Base-by-base conservation (phyloP, 768 basidiomycete genomes). In the Panus rudis region DNA sequence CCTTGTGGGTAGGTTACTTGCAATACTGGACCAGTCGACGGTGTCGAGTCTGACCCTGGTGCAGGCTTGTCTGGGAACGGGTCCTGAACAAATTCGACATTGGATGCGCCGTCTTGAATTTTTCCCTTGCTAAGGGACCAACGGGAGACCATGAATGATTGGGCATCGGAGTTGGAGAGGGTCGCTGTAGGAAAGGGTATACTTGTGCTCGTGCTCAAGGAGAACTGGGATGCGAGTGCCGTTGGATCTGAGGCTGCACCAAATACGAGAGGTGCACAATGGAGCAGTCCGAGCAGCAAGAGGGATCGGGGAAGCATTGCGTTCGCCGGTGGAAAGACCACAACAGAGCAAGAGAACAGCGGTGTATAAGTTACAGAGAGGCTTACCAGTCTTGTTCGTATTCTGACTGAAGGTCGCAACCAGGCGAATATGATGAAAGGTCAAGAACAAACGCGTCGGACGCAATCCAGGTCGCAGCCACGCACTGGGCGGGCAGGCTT, bases 101-200 rank as follows among this genome's bases (percentile, higher is more conserved):
- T 72, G 35, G 62, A 50, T 0, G 63, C 65, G 27, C 75, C 73
- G 49, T 82, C 73, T 49, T 82, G 78, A 23, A 89, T 71, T 30
- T 65, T 71, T 12, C 73, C 77, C 52, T 76, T 78, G 56, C 64
- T 72, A 5, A 86, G 67, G 28, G 69, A 72, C 84, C 84, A 88
- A 20, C 71, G 59, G 7, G 72, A 69, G 17, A 68, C 62, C 7
- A 86, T 59, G 49, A 78, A 69, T 0, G 63, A 59, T 47, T 74
- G 68, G 1, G 84, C 60, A 41, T 78, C 71, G 22, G 57, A 52
- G 27, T 71, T 63, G n/a, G 68, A 55, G 45, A 73, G 72, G 0
- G 81, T 82, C 4, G 76, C 68, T 4, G 76, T 69, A 19, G 85
- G 84, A 54, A 81, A 87, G 4, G 81, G 73, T 13, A 86, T 59